These are phyloP conservation scores for Geotrichum fermentans DNA, from an alignment of 1,139 yeast species.

Conservation along the genomic window DNA sequence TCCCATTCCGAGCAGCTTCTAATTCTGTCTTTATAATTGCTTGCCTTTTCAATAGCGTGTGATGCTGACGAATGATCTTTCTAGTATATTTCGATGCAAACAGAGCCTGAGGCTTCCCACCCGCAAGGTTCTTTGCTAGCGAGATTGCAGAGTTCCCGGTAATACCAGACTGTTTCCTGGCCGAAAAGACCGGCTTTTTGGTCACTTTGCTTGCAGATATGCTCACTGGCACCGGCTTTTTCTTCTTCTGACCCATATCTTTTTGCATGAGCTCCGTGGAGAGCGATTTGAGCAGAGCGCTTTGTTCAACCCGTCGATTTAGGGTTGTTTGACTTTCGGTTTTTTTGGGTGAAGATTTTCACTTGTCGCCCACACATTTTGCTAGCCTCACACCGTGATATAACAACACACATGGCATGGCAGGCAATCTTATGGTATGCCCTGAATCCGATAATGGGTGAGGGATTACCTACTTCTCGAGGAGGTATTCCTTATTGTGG, in stretches of 20 bases:
- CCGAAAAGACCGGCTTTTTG: constrained; percentile 14
- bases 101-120: constrained; percentile 9
- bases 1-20: not conserved
- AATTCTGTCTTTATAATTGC: constrained; percentile 26
- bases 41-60: constrained; percentile 34
- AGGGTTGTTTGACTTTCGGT: too few species aligned
- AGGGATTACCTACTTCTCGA: too few species aligned
- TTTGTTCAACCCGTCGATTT: too few species aligned
- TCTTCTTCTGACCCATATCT: constrained; percentile 2
- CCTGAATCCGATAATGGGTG: too few species aligned
- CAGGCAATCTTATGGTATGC: too few species aligned
- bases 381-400: too few species aligned
- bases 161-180: constrained; percentile 15
- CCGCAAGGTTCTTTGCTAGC: constrained; percentile 13
- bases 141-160: constrained; percentile 19
- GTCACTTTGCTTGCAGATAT: not conserved
- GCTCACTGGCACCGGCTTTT: not conserved
- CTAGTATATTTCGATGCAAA: constrained; percentile 29
- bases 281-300: too few species aligned
- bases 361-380: too few species aligned
- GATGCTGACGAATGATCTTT: constrained; percentile 37
- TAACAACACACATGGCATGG: too few species aligned
- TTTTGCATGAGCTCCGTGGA: too few species aligned
- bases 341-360: not conserved
- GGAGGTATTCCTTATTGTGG: too few species aligned